Percentiles rank a stretch among this genome's conserved stretches.
Evolutionary conservation across 441 rosid species (phyloP).

Genomic region (Pelargonium citronellum): DNA sequence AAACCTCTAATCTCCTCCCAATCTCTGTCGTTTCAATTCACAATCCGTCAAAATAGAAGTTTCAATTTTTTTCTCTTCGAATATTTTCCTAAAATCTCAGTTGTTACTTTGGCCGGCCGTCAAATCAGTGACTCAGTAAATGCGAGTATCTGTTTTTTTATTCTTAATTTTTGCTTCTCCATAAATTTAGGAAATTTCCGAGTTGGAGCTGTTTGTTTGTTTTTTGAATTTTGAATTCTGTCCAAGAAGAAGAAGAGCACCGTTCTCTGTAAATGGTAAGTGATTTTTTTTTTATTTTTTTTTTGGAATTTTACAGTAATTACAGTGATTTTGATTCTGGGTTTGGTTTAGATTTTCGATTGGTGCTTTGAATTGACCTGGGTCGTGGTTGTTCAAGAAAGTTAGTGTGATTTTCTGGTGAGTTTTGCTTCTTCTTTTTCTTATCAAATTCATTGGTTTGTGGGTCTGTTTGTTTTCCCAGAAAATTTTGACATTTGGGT

Average conservation of each 20-base stretch:
- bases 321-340: background rate
- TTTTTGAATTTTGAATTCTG: slow-evolving; percentile 26
- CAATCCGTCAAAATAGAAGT: background rate
- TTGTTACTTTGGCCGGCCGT: slow-evolving; percentile 23
- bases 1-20: slow-evolving; percentile 10
- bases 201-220: slow-evolving; percentile 16
- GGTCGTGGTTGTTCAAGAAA: slow-evolving; percentile 7
- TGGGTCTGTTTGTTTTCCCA: slow-evolving; percentile 31
- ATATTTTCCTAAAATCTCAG: background rate
- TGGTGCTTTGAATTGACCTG: background rate
- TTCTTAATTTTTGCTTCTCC: slow-evolving; percentile 5
- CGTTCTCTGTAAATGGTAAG: slow-evolving; percentile 27
- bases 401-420: no score
- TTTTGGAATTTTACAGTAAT: background rate
- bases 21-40: background rate
- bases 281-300: slow-evolving; percentile 18
- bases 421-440: background rate
- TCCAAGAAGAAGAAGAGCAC: slow-evolving; percentile 18
- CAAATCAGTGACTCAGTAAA: slow-evolving; percentile 15
- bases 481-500: slow-evolving; percentile 13
- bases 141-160: background rate
- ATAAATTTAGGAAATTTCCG: slow-evolving; percentile 24
- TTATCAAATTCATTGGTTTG: background rate
- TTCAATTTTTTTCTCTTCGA: no score
- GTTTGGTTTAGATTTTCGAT: slow-evolving; percentile 8